Percentiles rank a stretch among this genome's conserved stretches.
These are phyloP conservation scores for Tephrocybe sp. DNA, from an alignment of 768 basidiomycete genomes.

Conservation along the genomic window DNA sequence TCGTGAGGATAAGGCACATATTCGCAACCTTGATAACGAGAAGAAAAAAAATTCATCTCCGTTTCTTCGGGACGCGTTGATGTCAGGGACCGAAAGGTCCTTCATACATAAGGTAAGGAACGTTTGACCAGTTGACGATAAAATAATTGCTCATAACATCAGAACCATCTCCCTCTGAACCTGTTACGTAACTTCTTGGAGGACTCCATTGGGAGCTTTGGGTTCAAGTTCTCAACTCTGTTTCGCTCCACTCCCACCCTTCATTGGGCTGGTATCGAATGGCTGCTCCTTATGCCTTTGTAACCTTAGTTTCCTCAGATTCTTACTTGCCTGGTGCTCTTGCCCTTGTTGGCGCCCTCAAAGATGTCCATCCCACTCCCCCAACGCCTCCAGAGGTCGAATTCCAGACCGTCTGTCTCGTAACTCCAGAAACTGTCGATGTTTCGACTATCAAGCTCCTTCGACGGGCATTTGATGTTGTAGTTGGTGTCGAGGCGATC, in stretches of 20 bases:
- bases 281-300: slow-evolving; percentile 76
- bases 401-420: slow-evolving; percentile 84
- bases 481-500: slow-evolving; percentile 91
- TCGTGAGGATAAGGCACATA: no score
- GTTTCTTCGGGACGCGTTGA: no score
- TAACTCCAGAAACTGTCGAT: slow-evolving; percentile 92
- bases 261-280: slow-evolving; percentile 36
- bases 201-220: slow-evolving; percentile 5
- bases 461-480: slow-evolving; percentile 75
- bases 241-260: slow-evolving; percentile 18
- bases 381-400: slow-evolving; percentile 57
- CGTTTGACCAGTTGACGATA: no score
- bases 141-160: no score
- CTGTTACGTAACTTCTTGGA: slow-evolving; percentile 15
- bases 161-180: neutral
- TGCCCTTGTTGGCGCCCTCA: slow-evolving; percentile 79
- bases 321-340: slow-evolving; percentile 92
- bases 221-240: neutral
- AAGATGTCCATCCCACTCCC: slow-evolving; percentile 68
- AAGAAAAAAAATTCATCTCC: no score
- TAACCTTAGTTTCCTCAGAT: slow-evolving; percentile 90
- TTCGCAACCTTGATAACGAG: no score
- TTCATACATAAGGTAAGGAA: no score
- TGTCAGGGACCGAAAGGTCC: no score
- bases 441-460: slow-evolving; percentile 78